Conservation (phyloP, 305 asterid genomes). For the Plantago coronopus region DNA sequence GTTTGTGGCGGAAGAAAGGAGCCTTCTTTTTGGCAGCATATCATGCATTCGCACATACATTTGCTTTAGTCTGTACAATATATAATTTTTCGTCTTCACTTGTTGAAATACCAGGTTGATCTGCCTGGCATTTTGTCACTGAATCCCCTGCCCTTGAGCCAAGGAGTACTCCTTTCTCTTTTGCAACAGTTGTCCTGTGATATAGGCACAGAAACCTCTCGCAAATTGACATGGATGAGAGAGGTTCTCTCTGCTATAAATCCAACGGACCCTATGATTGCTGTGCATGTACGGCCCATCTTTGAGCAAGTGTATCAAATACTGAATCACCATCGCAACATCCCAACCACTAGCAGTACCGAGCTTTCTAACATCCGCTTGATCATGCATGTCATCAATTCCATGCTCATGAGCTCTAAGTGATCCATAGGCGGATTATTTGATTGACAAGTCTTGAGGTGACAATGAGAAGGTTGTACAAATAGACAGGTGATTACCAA, state of each 20-base stretch:
- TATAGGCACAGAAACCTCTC: conserved; percentile 52
- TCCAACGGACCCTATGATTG: conserved; percentile 72
- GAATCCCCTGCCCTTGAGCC: conserved; percentile 82
- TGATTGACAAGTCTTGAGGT: neutral
- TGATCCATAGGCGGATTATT: conserved; percentile 26
- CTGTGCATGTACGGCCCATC: conserved; percentile 75
- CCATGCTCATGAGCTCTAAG: conserved; percentile 70
- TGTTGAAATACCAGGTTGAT: conserved; percentile 62
- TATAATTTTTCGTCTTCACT: too few relatives aligned
- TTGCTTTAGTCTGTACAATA: too few relatives aligned
- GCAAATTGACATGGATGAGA: conserved; percentile 82
- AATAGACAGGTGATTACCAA: neutral
- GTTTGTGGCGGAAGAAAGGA: neutral
- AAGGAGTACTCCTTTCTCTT: conserved; percentile 92
- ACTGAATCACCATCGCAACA: conserved; percentile 62
- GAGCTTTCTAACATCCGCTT: conserved; percentile 74
- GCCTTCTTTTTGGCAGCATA: neutral
- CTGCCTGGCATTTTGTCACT: conserved; percentile 48
- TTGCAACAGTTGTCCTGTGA: conserved; percentile 87
- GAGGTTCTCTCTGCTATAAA: conserved; percentile 69
- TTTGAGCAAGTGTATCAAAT: conserved; percentile 89
- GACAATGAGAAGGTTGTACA: conserved; percentile 19
- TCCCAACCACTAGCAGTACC: conserved; percentile 41
- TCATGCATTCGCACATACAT: too few relatives aligned
- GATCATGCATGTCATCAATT: conserved; percentile 77